phyloP scores from a whole-genome alignment of 106 monocot genomes.

The Iris macrosiphon region DNA sequence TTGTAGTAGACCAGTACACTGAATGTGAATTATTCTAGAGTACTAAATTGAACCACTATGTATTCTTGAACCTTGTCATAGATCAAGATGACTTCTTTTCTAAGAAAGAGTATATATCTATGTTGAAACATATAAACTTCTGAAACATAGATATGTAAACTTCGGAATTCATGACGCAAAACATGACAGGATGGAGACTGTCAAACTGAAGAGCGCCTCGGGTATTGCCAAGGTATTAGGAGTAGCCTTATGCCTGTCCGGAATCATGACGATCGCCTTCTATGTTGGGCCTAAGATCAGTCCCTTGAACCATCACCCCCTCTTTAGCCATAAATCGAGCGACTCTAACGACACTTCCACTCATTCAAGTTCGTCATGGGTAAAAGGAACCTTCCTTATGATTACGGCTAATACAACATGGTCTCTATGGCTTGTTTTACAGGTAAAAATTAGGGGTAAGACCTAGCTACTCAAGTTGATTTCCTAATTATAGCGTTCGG shows the following conservation, averaged over 20 bases:
- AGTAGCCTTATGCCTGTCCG: slow-evolving; percentile 33
- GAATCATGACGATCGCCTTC: slow-evolving; percentile 40
- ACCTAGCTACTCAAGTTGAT: too few relatives aligned
- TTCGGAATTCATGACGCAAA: too few relatives aligned
- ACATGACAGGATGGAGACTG: slow-evolving; percentile 53
- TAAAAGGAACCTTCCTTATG: slow-evolving; percentile 37
- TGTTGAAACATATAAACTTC: too few relatives aligned
- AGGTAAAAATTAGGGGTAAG: slow-evolving; percentile 9
- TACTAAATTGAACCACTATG: too few relatives aligned
- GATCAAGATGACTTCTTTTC: too few relatives aligned
- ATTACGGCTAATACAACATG: slow-evolving; percentile 10
- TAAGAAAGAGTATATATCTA: too few relatives aligned
- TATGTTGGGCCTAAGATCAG: slow-evolving; percentile 28
- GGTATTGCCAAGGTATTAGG: slow-evolving; percentile 42
- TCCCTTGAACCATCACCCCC: slow-evolving; percentile 18
- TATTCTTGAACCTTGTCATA: too few relatives aligned
- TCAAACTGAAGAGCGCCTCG: slow-evolving; percentile 33
- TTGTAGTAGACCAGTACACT: too few relatives aligned
- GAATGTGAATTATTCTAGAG: too few relatives aligned
- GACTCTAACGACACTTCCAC: not conserved
- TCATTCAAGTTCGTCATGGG: slow-evolving; percentile 14
- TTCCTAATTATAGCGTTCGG: too few relatives aligned
- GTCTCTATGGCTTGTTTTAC: slow-evolving; percentile 14
- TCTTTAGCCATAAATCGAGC: not conserved
- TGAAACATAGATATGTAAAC: too few relatives aligned